Percentiles rank a stretch among this genome's conserved stretches.
These are phyloP conservation scores for Kazachstania psychrophila DNA, from an alignment of 805 yeast species.

Conservation along the genomic window DNA sequence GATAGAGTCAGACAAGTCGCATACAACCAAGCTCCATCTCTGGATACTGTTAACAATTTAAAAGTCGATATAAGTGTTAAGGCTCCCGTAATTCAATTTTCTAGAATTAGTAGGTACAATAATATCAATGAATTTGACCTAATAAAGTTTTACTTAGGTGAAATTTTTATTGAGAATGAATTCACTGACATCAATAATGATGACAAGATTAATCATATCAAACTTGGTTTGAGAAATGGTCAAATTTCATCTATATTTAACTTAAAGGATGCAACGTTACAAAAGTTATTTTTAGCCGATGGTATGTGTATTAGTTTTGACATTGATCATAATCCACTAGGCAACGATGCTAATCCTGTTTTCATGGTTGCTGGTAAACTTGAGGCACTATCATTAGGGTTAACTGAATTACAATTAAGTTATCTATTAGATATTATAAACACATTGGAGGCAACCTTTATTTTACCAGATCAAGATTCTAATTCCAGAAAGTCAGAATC, in stretches of 20 bases:
- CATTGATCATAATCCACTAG: constrained; percentile 44
- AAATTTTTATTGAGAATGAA: constrained; percentile 57
- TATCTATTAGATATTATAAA: constrained; percentile 48
- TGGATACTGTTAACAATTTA: constrained; percentile 44
- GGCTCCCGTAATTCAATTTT: constrained; percentile 81
- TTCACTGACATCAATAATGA: constrained; percentile 33
- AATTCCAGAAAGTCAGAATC: too few species aligned
- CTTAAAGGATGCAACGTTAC: constrained; percentile 37
- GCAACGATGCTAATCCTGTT: constrained; percentile 35
- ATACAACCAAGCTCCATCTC: constrained; percentile 63
- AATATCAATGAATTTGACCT: constrained; percentile 42
- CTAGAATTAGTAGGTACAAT: constrained; percentile 41
- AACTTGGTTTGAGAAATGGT: constrained; percentile 65
- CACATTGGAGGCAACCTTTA: constrained; percentile 38
- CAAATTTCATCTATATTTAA: constrained; percentile 55
- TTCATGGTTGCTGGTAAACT: constrained; percentile 47
- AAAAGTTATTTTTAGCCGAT: constrained; percentile 54
- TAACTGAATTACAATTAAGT: constrained; percentile 66
- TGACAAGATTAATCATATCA: constrained; percentile 43
- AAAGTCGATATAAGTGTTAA: constrained; percentile 61
- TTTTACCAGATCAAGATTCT: background rate
- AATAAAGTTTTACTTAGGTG: constrained; percentile 72
- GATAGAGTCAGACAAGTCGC: constrained; percentile 88
- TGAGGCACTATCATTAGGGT: constrained; percentile 40
- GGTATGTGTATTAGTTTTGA: constrained; percentile 53